Evolutionary conservation across 495 filamentous ascomycete species (phyloP).

Genomic region (Chlorociboria aeruginascens): DNA sequence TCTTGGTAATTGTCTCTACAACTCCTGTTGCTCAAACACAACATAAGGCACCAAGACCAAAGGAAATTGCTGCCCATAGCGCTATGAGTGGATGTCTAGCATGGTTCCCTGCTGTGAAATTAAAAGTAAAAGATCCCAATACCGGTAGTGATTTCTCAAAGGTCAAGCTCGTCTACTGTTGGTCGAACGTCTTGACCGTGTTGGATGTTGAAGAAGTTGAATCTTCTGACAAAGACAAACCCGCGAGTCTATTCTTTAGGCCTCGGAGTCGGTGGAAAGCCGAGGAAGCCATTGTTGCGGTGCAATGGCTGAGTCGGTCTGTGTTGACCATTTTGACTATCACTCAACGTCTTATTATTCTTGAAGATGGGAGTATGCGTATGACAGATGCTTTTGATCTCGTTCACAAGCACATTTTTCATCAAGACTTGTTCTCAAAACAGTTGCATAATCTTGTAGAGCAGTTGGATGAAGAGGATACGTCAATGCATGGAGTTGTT

Average conservation of each 20-base stretch:
- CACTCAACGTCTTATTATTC: constrained; percentile 80
- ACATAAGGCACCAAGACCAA: constrained; percentile 80
- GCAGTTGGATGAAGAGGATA: constrained; percentile 75
- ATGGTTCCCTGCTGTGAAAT: constrained; percentile 92
- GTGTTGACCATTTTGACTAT: constrained; percentile 86
- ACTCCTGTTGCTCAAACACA: constrained; percentile 94
- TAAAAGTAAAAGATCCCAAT: constrained; percentile 59
- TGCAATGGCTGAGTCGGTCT: constrained; percentile 94
- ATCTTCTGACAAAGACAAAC: constrained; percentile 54
- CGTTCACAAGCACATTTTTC: constrained; percentile 83
- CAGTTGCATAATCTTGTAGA: constrained; percentile 80
- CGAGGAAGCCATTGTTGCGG: constrained; percentile 89
- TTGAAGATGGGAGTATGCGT: constrained; percentile 79
- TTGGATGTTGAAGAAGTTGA: constrained; percentile 71
- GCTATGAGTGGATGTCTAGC: constrained; percentile 87
- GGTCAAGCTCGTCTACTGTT: constrained; percentile 92
- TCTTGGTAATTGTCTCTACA: constrained; percentile 92
- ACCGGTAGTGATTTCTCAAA: constrained; percentile 46
- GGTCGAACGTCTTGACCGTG: constrained; percentile 92
- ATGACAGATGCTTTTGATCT: constrained; percentile 92
- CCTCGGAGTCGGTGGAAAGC: constrained; percentile 83
- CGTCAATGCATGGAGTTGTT: constrained; percentile 86
- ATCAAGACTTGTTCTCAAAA: constrained; percentile 72
- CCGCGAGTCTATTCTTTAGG: constrained; percentile 65
- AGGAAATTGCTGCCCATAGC: constrained; percentile 78